phyloP scores from a whole-genome alignment of 2,329 filamentous ascomycete genomes.

The Saccharata proteae region DNA sequence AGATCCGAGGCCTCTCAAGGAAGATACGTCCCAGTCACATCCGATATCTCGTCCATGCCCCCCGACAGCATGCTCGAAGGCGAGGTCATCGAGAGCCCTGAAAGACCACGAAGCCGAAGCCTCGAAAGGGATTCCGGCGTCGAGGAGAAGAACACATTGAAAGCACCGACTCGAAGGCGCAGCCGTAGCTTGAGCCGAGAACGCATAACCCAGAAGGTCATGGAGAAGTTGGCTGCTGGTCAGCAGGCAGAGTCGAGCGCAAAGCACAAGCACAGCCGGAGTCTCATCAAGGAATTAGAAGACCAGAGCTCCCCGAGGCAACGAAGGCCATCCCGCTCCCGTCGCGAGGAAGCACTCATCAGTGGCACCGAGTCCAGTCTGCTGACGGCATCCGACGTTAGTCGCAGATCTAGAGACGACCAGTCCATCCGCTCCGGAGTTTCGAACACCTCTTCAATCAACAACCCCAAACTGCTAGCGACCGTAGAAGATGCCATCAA shows the following conservation, averaged over 20 bases:
- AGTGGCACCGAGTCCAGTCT: conserved; percentile 50
- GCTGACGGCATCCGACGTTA: conserved; percentile 44
- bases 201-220: conserved; percentile 52
- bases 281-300: conserved; percentile 22
- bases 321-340: conserved; percentile 11
- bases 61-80: conserved; percentile 58
- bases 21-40: conserved; percentile 55
- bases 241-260: conserved; percentile 9
- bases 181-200: conserved; percentile 56
- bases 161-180: conserved; percentile 45
- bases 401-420: conserved; percentile 43
- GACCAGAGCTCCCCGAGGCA: conserved; percentile 18
- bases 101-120: conserved; percentile 40
- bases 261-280: conserved; percentile 18
- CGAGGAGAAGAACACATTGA: conserved; percentile 37
- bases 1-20: conserved; percentile 47
- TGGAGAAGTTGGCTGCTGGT: conserved; percentile 47
- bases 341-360: conserved; percentile 5
- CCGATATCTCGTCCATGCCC: conserved; percentile 77
- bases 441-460: conserved; percentile 56
- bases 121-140: conserved; percentile 29
- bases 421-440: conserved; percentile 47
- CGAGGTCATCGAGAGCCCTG: conserved; percentile 31
- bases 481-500: conserved; percentile 91
- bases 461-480: conserved; percentile 81